A percentile compares a stretch with the other conserved stretches of the same genome.
phyloP scores from a whole-genome alignment of 257 asterid species.

The Sherardia arvensis region DNA sequence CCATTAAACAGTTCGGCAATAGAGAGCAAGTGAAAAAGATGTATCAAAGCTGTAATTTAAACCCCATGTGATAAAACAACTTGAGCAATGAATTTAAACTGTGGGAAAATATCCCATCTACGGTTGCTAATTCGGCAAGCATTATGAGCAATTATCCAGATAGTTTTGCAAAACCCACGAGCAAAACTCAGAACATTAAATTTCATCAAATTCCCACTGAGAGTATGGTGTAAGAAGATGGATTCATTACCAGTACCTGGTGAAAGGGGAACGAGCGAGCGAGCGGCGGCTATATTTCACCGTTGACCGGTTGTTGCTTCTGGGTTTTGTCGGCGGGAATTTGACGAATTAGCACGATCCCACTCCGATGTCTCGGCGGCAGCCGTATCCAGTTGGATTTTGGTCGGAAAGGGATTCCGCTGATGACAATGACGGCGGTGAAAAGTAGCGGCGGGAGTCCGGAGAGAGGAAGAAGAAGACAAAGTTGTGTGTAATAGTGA shows the following conservation, averaged over 20 bases:
- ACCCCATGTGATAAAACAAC: background rate
- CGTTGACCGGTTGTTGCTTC: no score
- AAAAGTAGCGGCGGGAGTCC: no score
- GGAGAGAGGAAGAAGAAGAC: no score
- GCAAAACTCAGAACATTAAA: no score
- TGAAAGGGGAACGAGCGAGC: background rate
- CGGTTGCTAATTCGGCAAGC: no score
- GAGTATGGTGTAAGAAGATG: background rate
- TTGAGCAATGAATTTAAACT: background rate
- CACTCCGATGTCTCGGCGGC: background rate
- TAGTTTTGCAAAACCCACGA: no score
- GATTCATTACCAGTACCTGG: background rate
- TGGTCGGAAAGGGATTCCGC: no score
- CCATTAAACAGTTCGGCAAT: background rate
- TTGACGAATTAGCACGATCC: background rate
- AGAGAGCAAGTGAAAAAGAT: background rate
- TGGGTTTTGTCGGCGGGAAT: no score
- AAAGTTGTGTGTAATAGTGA: no score
- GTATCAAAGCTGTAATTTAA: background rate
- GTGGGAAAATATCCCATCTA: background rate
- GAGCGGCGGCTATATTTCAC: no score
- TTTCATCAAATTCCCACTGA: background rate
- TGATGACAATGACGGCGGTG: no score
- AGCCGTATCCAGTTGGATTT: background rate
- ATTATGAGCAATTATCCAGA: no score